Evolutionary conservation across 2,329 filamentous ascomycete genomes (phyloP).

Genomic region (Verticillium longisporum): DNA sequence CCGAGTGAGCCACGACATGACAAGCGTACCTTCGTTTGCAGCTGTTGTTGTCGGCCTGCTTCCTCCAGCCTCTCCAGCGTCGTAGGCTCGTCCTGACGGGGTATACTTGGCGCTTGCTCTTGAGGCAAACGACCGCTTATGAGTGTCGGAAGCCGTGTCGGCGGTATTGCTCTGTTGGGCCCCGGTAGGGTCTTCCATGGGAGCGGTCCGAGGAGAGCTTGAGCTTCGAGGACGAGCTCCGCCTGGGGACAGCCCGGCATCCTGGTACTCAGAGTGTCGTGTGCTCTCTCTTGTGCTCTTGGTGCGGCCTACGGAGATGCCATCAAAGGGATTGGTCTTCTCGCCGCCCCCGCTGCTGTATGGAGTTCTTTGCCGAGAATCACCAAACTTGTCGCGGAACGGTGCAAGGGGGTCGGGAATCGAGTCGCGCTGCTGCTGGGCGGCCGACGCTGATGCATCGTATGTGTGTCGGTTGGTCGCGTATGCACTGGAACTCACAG

Average conservation of each 20-base stretch:
- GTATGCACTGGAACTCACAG: slow-evolving; percentile 41
- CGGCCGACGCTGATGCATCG: slow-evolving; percentile 11
- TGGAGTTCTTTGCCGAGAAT: slow-evolving; percentile 49
- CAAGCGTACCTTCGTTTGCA: not conserved
- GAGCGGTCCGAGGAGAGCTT: slow-evolving; percentile 17
- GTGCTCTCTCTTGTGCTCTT: slow-evolving; percentile 35
- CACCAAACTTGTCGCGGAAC: slow-evolving; percentile 36
- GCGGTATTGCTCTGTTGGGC: slow-evolving; percentile 1
- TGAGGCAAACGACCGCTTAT: slow-evolving; percentile 9
- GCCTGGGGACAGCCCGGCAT: slow-evolving; percentile 11
- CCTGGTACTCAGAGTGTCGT: slow-evolving; percentile 16
- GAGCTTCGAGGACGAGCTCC: slow-evolving; percentile 21
- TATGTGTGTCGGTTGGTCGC: slow-evolving; percentile 21
- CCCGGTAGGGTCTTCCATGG: not conserved
- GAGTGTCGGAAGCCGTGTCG: slow-evolving; percentile 6
- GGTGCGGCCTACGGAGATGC: slow-evolving; percentile 32
- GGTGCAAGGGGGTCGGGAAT: slow-evolving; percentile 40
- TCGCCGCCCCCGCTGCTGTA: slow-evolving; percentile 51
- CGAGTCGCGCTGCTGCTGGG: slow-evolving; percentile 13
- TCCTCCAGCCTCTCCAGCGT: not conserved
- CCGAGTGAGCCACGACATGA: not conserved
- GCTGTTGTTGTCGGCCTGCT: not conserved
- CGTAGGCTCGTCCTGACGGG: slow-evolving; percentile 1
- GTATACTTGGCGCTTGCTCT: slow-evolving; percentile 12
- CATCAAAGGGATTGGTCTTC: slow-evolving; percentile 51